Conservation (phyloP, 495 filamentous ascomycete genomes). For the Daldinia loculata region DNA sequence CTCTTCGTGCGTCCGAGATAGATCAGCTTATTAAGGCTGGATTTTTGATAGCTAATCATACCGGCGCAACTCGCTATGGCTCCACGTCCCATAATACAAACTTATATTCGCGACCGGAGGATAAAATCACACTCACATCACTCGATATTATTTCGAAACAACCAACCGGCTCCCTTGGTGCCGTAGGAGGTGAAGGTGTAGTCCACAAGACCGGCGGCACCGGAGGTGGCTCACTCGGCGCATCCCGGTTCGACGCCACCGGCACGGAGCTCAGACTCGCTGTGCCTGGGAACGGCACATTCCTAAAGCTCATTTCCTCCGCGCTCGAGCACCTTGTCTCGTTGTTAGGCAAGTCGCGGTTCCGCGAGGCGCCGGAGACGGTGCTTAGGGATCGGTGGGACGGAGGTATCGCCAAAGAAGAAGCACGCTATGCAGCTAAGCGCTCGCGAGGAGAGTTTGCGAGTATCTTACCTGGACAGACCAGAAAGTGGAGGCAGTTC, state of each 20-base stretch:
- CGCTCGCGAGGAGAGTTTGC: conserved; percentile 72
- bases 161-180: conserved; percentile 69
- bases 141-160: conserved; percentile 63
- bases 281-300: conserved; percentile 76
- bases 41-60: conserved; percentile 69
- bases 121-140: conserved; percentile 59
- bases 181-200: conserved; percentile 67
- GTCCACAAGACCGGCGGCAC: conserved; percentile 62
- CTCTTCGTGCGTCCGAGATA: conserved; percentile 62
- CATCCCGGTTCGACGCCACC: conserved; percentile 15
- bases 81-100: conserved; percentile 48
- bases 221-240: conserved; percentile 36
- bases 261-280: conserved; percentile 65
- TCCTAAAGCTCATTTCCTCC: conserved; percentile 72
- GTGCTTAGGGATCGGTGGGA: conserved; percentile 83
- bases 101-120: conserved; percentile 61
- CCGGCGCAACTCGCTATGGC: conserved; percentile 56
- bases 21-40: conserved; percentile 72
- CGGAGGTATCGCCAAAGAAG: conserved; percentile 70
- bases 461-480: conserved; percentile 76
- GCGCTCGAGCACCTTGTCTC: conserved; percentile 72
- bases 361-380: conserved; percentile 70
- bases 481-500: conserved; percentile 83
- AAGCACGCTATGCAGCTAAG: conserved; percentile 64
- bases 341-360: conserved; percentile 70